Base-by-base conservation (phyloP, 1,139 yeast species). In the Suhomyces terraborum region DNA sequence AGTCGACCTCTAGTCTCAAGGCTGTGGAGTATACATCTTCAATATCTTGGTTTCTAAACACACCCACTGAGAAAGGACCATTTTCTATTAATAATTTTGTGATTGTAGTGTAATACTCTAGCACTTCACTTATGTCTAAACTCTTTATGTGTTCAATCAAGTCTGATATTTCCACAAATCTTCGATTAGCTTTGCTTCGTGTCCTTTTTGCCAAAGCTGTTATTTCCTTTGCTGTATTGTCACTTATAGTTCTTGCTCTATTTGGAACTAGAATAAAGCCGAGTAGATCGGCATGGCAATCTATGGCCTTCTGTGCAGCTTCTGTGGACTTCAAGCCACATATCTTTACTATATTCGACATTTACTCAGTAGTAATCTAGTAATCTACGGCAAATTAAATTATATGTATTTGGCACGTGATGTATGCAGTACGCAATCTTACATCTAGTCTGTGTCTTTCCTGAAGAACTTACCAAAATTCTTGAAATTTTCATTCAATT, bases 191-290 rank as follows among this genome's bases (percentile, higher is more conserved):
- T 27, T 32, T 39, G 40, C 41, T 38, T 47, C 69, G 45, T 23
- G 49, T 42, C 9, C 36, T 14, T 41, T 51, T 54, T 1, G 70
- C 74, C 24, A 67, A 34, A 4, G 48, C 43, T 0, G 85, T 68
- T 6, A 93, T 84, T 24, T 63, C 58, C 36, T 56, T 57, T 0
- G 95, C 97, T 3, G 66, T 69, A 0, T 61, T 71, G 0, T 61
- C 56, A 12, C 77, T 76, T 1, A 88, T 76, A 0, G 96, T 87
- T 38, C 98, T 74, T 27, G 77, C 75, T 45, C 96, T 69, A 24
- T 78, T 77, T 0, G 98, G 98, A 1, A 88, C 98, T 55, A 93
- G 59, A 30, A 93, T 93, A 58, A 88, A 79, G 1, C 98, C 98
- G 5, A 93, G 55, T 39, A 88, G 62, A 50, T 85, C 79, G 0